Evolutionary conservation across 257 asterid species (phyloP).

Genomic region (Gardenia jasminoides): DNA sequence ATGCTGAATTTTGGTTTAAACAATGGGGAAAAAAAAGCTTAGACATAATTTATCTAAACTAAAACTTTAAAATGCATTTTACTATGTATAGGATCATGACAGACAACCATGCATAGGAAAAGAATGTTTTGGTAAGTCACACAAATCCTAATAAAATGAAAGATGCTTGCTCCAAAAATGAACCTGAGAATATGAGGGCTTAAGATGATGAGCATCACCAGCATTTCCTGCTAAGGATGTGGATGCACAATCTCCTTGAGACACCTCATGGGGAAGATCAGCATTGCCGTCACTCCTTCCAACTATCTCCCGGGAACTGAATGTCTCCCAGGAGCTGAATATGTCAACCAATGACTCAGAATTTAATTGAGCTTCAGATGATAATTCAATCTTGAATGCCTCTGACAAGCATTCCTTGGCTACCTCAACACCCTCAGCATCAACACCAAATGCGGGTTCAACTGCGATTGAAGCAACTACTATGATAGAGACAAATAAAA

Average conservation of each 20-base stretch:
- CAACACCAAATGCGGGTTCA: constrained; percentile 66
- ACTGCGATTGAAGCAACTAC: too few relatives aligned
- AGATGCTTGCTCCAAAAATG: constrained; percentile 2
- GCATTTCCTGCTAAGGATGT: constrained; percentile 35
- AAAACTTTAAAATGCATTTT: not conserved
- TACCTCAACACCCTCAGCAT: constrained; percentile 69
- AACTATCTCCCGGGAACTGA: constrained; percentile 31
- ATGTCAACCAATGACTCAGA: constrained; percentile 58
- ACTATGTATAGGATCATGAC: not conserved
- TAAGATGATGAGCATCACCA: constrained; percentile 19
- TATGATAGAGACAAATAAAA: not conserved
- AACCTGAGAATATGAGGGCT: constrained; percentile 33
- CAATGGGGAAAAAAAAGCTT: too few relatives aligned
- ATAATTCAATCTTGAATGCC: constrained; percentile 62
- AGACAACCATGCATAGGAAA: not conserved
- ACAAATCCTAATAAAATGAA: not conserved
- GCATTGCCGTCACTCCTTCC: constrained; percentile 13
- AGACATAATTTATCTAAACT: too few relatives aligned
- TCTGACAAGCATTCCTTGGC: constrained; percentile 75
- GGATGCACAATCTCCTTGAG: constrained; percentile 33
- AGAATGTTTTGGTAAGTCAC: not conserved
- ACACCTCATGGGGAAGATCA: constrained; percentile 19
- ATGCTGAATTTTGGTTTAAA: not conserved
- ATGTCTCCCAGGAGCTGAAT: constrained; percentile 43
- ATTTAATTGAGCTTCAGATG: constrained; percentile 35